Evolutionary conservation across 345 rosid species (phyloP).

Genomic region (Populus simonii): DNA sequence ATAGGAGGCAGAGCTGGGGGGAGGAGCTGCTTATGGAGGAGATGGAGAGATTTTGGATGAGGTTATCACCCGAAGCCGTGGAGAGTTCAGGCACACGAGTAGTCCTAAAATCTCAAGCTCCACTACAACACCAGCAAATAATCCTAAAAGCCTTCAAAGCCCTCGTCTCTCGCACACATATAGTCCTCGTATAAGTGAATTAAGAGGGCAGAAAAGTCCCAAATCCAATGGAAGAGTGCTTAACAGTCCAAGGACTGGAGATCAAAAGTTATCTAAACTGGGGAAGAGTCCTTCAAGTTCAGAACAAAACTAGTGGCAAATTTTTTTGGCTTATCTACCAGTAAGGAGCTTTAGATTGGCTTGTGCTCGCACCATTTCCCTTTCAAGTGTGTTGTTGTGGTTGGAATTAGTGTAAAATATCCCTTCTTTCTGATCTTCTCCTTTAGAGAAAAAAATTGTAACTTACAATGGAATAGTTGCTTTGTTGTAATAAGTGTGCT

Average conservation of each 20-base stretch:
- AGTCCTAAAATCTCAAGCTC: constrained; percentile 33
- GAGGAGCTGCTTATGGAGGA: constrained; percentile 16
- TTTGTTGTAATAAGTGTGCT: constrained; percentile 8
- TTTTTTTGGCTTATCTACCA: constrained; percentile 21
- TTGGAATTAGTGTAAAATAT: constrained; percentile 27
- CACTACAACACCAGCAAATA: constrained; percentile 54
- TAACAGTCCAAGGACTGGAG: constrained; percentile 48
- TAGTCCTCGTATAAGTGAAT: constrained; percentile 65
- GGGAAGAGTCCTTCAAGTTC: constrained; percentile 72
- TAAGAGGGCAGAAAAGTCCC: constrained; percentile 69
- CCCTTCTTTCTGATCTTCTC: constrained; percentile 11
- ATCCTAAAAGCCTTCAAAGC: constrained; percentile 42
- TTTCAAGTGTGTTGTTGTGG: constrained; percentile 24
- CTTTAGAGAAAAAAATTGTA: constrained; percentile 10
- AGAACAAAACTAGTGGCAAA: constrained; percentile 20
- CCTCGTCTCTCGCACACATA: constrained; percentile 35
- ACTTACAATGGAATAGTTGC: constrained; percentile 13
- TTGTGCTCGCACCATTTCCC: constrained; percentile 19
- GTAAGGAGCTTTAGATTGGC: constrained; percentile 24
- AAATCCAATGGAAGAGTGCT: constrained; percentile 31
- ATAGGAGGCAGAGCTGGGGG: constrained; percentile 27
- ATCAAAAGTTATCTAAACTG: constrained; percentile 42
- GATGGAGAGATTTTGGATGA: constrained; percentile 33
- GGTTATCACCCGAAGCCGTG: constrained; percentile 30
- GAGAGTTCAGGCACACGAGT: constrained; percentile 30